These are phyloP conservation scores for Macrolepiota albuminosa DNA, from an alignment of 768 basidiomycete genomes.

Conservation along the genomic window DNA sequence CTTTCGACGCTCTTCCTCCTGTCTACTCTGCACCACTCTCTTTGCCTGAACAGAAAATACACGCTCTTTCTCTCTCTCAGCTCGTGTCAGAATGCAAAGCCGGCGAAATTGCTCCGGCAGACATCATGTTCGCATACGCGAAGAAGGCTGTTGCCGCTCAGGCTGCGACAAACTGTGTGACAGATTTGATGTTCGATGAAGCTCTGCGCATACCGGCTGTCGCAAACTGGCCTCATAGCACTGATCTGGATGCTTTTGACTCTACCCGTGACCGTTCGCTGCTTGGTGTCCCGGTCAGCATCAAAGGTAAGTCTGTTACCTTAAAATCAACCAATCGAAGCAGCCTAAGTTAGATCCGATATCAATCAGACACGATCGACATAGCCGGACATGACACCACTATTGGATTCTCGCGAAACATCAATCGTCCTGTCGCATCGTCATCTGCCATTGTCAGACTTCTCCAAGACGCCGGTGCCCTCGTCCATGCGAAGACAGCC, in stretches of 20 bases:
- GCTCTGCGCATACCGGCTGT: constrained; percentile 33
- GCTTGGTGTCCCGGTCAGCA: constrained; percentile 63
- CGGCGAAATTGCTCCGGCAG: constrained; percentile 34
- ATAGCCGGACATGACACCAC: constrained; percentile 58
- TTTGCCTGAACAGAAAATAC: constrained; percentile 39
- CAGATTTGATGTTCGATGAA: constrained; percentile 58
- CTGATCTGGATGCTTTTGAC: constrained; percentile 33
- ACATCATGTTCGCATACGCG: constrained; percentile 46
- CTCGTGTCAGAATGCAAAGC: constrained; percentile 41
- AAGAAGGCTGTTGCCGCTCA: constrained; percentile 54
- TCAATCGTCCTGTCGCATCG: constrained; percentile 35
- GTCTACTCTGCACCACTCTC: constrained; percentile 37
- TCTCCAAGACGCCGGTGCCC: constrained; percentile 57
- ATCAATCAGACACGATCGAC: constrained; percentile 35
- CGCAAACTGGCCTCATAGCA: constrained; percentile 34
- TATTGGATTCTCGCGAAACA: constrained; percentile 53
- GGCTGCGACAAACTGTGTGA: constrained; percentile 59
- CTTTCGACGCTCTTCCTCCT: constrained; percentile 36
- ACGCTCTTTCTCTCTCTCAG: constrained; percentile 43
- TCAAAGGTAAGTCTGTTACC: constrained; percentile 47
- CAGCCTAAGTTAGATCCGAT: not conserved
- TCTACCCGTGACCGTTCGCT: constrained; percentile 39
- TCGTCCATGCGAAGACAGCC: constrained; percentile 62
- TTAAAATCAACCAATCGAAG: not conserved
- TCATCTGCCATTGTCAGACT: constrained; percentile 55